These are phyloP conservation scores for Wilhelminamyces savonicus DNA, from an alignment of 805 yeast genomes.

Conservation along the genomic window DNA sequence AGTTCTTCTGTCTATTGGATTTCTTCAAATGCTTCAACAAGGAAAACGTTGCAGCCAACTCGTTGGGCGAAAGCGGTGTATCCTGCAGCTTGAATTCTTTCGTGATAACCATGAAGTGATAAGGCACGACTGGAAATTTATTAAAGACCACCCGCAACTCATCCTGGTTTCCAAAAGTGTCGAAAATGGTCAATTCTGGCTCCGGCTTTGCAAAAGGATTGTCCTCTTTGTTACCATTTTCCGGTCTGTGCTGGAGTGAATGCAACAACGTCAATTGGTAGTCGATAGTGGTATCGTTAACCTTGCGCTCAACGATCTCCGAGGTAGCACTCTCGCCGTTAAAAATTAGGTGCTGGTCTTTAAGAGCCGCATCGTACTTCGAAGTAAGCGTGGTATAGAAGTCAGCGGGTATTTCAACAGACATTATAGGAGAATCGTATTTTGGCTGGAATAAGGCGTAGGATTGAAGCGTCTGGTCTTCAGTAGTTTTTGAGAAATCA, in stretches of 20 bases:
- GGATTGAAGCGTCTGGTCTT: background rate
- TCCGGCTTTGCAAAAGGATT: conserved; percentile 84
- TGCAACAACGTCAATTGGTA: conserved; percentile 26
- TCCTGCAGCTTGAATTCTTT: conserved; percentile 67
- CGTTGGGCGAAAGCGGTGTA: conserved; percentile 65
- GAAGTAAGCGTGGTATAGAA: conserved; percentile 27
- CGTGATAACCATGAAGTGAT: conserved; percentile 77
- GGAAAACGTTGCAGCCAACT: conserved; percentile 53
- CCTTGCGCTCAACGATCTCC: conserved; percentile 18
- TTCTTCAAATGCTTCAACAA: conserved; percentile 46
- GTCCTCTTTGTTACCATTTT: conserved; percentile 30
- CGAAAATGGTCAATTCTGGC: conserved; percentile 59
- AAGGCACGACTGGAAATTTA: conserved; percentile 78
- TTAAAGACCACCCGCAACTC: conserved; percentile 61
- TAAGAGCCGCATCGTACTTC: conserved; percentile 45
- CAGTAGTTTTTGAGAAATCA: background rate
- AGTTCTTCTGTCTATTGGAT: conserved; percentile 31
- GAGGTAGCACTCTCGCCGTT: conserved; percentile 40
- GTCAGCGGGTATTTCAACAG: conserved; percentile 27
- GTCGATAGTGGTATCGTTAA: conserved; percentile 7
- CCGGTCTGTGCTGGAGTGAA: conserved; percentile 34
- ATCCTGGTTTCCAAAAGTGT: conserved; percentile 46
- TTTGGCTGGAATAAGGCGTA: background rate
- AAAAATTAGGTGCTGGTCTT: conserved; percentile 41
- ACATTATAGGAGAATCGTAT: conserved; percentile 7